These are phyloP conservation scores for Tulasnella sp. DNA, from an alignment of 768 basidiomycete species.

Conservation along the genomic window DNA sequence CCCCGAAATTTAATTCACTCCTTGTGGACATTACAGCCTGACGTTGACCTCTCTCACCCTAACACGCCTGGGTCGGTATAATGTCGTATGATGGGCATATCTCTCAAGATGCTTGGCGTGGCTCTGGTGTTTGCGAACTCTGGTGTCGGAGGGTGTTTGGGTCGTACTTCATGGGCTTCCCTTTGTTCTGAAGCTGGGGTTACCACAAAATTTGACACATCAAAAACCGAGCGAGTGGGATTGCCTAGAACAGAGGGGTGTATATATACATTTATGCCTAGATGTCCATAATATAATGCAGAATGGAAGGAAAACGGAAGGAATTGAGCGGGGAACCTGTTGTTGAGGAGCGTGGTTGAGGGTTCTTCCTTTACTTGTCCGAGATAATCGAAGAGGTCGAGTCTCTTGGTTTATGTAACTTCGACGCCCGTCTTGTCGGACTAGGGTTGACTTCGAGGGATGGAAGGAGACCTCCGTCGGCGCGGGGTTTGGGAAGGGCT, in stretches of 20 bases:
- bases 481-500: background rate
- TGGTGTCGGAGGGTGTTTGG: too few species aligned
- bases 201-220: background rate
- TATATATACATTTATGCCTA: background rate
- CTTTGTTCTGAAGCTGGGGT: too few species aligned
- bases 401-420: background rate
- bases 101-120: too few species aligned
- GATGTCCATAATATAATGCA: constrained; percentile 1
- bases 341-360: background rate
- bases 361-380: background rate
- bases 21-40: too few species aligned
- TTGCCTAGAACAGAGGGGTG: background rate
- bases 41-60: too few species aligned
- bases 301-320: background rate
- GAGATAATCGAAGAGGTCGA: background rate
- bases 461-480: background rate
- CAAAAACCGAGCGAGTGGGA: background rate
- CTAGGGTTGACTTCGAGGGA: background rate
- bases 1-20: too few species aligned
- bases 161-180: too few species aligned
- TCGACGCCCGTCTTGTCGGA: background rate
- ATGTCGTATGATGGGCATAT: too few species aligned
- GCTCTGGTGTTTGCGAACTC: too few species aligned
- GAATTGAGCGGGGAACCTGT: background rate
- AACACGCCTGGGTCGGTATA: too few species aligned